Percentiles rank a stretch among this genome's conserved stretches.
phyloP scores from a whole-genome alignment of 2,329 filamentous ascomycete species.

The Diaporthe eres region DNA sequence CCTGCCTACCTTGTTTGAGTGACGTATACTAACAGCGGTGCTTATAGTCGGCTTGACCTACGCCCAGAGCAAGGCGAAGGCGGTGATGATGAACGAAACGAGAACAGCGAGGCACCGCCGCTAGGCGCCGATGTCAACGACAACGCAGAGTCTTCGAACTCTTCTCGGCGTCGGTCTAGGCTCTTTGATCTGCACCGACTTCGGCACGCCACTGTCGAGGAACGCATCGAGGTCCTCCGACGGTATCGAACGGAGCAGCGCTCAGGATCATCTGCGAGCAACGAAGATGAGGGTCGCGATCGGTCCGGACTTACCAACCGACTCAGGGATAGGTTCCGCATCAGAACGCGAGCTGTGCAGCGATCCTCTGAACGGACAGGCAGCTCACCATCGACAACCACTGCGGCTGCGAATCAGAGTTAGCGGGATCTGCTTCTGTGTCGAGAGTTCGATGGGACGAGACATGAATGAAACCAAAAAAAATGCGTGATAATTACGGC shows the following conservation, averaged over 20 bases:
- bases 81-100: slow-evolving; percentile 40
- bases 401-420: slow-evolving; percentile 16
- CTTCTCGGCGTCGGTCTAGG: slow-evolving; percentile 62
- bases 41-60: slow-evolving; percentile 67
- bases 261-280: slow-evolving; percentile 33
- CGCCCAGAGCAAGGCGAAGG: slow-evolving; percentile 55
- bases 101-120: slow-evolving; percentile 54
- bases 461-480: slow-evolving; percentile 7
- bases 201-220: slow-evolving; percentile 71
- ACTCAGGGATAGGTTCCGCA: slow-evolving; percentile 67
- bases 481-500: slow-evolving; percentile 22
- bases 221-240: slow-evolving; percentile 73
- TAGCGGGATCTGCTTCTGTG: slow-evolving; percentile 12
- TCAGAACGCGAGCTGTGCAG: slow-evolving; percentile 59
- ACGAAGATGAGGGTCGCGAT: slow-evolving; percentile 53
- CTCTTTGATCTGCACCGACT: slow-evolving; percentile 70
- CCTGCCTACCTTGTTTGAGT: background rate
- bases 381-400: slow-evolving; percentile 16
- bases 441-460: background rate
- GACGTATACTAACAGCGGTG: slow-evolving; percentile 35
- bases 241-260: slow-evolving; percentile 61
- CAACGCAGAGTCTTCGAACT: slow-evolving; percentile 49
- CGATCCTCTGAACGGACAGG: slow-evolving; percentile 34
- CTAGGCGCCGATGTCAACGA: slow-evolving; percentile 57
- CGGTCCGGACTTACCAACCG: slow-evolving; percentile 62